Evolutionary conservation across 768 basidiomycete species (phyloP), one percentile per base, ranked within the genome.

Genomic region (Kondoa subrosea): DNA sequence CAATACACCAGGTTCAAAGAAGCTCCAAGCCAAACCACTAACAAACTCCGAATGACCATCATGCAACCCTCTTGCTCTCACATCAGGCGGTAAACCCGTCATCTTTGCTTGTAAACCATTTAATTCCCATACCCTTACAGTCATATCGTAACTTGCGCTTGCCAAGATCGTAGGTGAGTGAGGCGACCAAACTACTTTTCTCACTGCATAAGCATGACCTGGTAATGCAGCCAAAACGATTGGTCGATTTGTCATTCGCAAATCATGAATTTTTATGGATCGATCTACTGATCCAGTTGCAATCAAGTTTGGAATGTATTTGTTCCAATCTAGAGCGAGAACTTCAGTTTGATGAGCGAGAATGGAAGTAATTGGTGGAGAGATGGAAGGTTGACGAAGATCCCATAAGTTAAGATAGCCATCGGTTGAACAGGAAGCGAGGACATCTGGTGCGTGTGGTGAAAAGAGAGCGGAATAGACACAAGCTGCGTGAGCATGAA

Each of bases 21-120:
- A 77, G n/a, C 89, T 89, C 91, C 92, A 95, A 60, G 83, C 82
- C 74, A 88, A 86, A 0, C 89, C 92, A 56, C 88, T 87, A 27
- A 93, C 90, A 77, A 97, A 96, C 78, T 97, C 93, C 1, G 88
- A 92, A 75, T 97, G 93, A 3, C 85, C 80, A 74, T 90, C 86
- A 75, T 95, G 87, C 34, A 91, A 85, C 69, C 85, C 77, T 68
- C 87, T 75, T 26, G 73, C 67, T 59, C 67, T 58, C 40, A 56
- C 63, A 66, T 56, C 67, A 56, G 29, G 31, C 1, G 58, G 29
- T 1, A 63, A 8, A 17, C 61, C 61, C 3, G 61, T 63, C 61
- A 32, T 29, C 17, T 4, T 57, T 50, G 3, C 34, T 30, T 34
- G 34, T 58, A 25, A 56, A 34, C n/a, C 60, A 56, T 67, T 56